Evolutionary conservation across 164 flowering plant genomes (phyloP).

Genomic region (Vitis rotundifolia): DNA sequence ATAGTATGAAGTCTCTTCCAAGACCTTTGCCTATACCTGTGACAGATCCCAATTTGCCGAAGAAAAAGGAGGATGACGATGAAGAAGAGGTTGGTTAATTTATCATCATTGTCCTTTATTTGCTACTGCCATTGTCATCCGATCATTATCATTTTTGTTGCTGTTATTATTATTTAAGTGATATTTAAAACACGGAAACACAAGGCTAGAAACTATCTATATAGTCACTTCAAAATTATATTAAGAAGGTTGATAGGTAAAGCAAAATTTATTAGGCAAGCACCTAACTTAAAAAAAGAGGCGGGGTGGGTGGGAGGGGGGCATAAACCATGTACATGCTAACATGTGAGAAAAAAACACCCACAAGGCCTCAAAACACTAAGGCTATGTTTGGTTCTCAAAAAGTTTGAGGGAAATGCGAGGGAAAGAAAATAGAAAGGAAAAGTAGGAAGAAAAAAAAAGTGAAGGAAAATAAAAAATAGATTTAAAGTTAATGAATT

Average conservation of each 20-base stretch:
- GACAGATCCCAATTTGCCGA: constrained; percentile 20
- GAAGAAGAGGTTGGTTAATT: constrained; percentile 52
- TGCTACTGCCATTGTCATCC: not conserved
- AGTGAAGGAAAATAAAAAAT: too few relatives aligned
- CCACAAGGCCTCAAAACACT: too few relatives aligned
- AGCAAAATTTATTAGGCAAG: not conserved
- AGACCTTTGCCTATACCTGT: constrained; percentile 57
- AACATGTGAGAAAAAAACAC: too few relatives aligned
- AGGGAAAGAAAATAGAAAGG: too few relatives aligned
- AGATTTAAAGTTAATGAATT: too few relatives aligned
- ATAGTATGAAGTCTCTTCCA: constrained; percentile 56
- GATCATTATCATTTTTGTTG: not conserved
- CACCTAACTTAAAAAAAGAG: not conserved
- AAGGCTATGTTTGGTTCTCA: too few relatives aligned
- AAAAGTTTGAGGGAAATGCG: too few relatives aligned
- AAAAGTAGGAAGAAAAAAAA: too few relatives aligned
- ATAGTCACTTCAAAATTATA: not conserved
- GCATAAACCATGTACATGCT: too few relatives aligned
- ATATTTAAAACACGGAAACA: not conserved
- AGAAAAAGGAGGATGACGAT: constrained; percentile 37
- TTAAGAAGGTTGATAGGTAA: not conserved
- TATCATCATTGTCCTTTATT: not conserved
- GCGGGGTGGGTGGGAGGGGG: too few relatives aligned
- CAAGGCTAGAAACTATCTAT: not conserved
- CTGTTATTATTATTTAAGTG: not conserved